These are phyloP conservation scores for Talaromyces piceae DNA, from an alignment of 2,329 filamentous ascomycete genomes.

Conservation along the genomic window DNA sequence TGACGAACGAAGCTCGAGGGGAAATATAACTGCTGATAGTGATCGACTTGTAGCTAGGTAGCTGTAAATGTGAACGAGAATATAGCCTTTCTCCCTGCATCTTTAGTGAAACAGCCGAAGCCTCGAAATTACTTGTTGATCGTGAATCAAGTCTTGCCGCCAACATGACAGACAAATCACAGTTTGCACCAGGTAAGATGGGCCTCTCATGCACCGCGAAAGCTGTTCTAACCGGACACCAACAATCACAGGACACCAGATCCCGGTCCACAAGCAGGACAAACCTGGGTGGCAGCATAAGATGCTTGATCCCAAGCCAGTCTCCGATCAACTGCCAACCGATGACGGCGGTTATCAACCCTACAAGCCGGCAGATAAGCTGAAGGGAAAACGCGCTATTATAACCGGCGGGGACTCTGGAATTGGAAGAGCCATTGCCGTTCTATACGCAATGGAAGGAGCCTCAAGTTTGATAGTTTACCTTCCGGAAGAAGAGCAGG, in stretches of 20 bases:
- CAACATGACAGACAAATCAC: slow-evolving; percentile 19
- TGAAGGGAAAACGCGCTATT: slow-evolving; percentile 65
- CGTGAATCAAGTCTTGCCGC: too few relatives aligned
- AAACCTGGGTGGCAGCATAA: slow-evolving; percentile 48
- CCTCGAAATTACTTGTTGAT: too few relatives aligned
- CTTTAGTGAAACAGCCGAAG: too few relatives aligned
- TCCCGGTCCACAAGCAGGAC: slow-evolving; percentile 46
- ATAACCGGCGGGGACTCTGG: slow-evolving; percentile 78
- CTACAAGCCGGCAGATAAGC: slow-evolving; percentile 69
- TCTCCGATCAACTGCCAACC: slow-evolving; percentile 59
- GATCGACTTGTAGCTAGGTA: not conserved
- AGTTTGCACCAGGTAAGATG: slow-evolving; percentile 26
- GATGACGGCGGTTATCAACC: slow-evolving; percentile 59
- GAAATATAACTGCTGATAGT: slow-evolving; percentile 1
- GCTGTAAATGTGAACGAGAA: not conserved
- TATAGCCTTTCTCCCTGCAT: not conserved
- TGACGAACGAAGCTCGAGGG: slow-evolving; percentile 4
- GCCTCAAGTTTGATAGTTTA: slow-evolving; percentile 67
- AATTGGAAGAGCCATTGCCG: slow-evolving; percentile 67
- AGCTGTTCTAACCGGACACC: not conserved
- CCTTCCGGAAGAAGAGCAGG: slow-evolving; percentile 65
- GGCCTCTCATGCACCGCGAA: too few relatives aligned
- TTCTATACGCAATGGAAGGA: slow-evolving; percentile 75
- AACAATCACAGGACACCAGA: slow-evolving; percentile 37
- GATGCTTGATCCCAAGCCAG: slow-evolving; percentile 51